Evolutionary conservation across 2,329 filamentous ascomycete species (phyloP).

Genomic region (Domatiomyces catenatus): DNA sequence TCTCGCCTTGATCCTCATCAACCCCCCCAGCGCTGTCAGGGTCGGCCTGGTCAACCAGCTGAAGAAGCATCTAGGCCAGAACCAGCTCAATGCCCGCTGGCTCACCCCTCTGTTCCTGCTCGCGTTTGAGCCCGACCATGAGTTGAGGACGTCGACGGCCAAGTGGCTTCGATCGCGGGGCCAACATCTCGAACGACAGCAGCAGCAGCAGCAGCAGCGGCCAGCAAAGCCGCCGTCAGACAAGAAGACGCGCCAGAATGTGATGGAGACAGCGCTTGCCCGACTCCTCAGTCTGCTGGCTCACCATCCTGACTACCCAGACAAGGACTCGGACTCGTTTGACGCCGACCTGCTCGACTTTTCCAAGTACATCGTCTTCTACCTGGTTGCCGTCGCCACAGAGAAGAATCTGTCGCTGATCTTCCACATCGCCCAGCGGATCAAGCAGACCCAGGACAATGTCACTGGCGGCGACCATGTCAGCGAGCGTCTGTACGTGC

Average conservation of each 20-base stretch:
- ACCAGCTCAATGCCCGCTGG: constrained; percentile 57
- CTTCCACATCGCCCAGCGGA: constrained; percentile 78
- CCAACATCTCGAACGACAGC: constrained; percentile 42
- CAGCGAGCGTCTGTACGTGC: constrained; percentile 51
- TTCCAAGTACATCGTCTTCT: constrained; percentile 78
- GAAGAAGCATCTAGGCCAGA: constrained; percentile 74
- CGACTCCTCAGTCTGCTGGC: constrained; percentile 76
- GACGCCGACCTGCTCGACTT: constrained; percentile 62
- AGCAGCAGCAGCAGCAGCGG: constrained; percentile 7
- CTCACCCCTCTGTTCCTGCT: constrained; percentile 81
- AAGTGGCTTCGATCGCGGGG: constrained; percentile 82
- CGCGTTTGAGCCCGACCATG: constrained; percentile 70
- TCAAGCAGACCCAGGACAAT: constrained; percentile 77
- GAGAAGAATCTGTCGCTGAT: constrained; percentile 79
- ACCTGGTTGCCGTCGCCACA: constrained; percentile 64
- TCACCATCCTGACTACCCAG: constrained; percentile 75
- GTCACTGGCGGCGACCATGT: constrained; percentile 41
- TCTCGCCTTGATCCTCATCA: constrained; percentile 67
- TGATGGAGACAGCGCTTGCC: constrained; percentile 68
- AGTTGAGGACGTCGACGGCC: constrained; percentile 57
- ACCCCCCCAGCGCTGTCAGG: constrained; percentile 58
- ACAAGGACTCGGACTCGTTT: constrained; percentile 34
- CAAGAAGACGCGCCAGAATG: constrained; percentile 36
- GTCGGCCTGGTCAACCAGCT: constrained; percentile 66
- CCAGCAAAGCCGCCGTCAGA: constrained; percentile 19